These are phyloP conservation scores for Echria macrotheca DNA, from an alignment of 495 filamentous ascomycete genomes.

Conservation along the genomic window DNA sequence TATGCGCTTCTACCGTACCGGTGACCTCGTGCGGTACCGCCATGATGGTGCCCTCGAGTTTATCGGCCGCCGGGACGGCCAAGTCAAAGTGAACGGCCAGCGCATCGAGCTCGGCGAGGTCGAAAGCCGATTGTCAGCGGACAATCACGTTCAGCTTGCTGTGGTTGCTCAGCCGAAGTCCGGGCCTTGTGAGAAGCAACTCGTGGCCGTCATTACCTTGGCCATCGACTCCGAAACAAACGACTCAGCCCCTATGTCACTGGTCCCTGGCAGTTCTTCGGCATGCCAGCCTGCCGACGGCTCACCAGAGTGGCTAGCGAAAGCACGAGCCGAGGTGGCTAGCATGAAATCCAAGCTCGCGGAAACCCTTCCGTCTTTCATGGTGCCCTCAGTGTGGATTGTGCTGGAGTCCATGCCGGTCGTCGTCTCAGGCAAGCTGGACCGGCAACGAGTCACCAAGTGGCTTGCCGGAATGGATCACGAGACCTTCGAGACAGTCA, in stretches of 20 bases:
- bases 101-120: constrained; percentile 44
- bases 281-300: constrained; percentile 8
- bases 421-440: constrained; percentile 48
- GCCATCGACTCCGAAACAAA: constrained; percentile 23
- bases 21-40: constrained; percentile 52
- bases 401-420: constrained; percentile 47
- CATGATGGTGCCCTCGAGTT: constrained; percentile 48
- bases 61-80: constrained; percentile 30
- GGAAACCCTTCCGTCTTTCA: constrained; percentile 36
- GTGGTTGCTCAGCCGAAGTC: constrained; percentile 18
- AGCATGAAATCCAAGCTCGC: constrained; percentile 8
- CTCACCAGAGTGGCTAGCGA: constrained; percentile 7
- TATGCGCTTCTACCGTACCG: constrained; percentile 50
- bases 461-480: constrained; percentile 17
- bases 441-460: constrained; percentile 34
- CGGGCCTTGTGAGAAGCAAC: constrained; percentile 16
- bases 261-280: too few species aligned
- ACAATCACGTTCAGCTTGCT: constrained; percentile 13
- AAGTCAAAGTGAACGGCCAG: constrained; percentile 36
- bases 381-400: constrained; percentile 54
- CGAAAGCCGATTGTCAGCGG: constrained; percentile 32
- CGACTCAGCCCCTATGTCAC: constrained; percentile 1
- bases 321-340: constrained; percentile 9
- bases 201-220: constrained; percentile 18
- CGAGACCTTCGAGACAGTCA: constrained; percentile 13